Conservation (phyloP, 768 basidiomycete genomes). For the Leucosporidium yakuticum region DNA sequence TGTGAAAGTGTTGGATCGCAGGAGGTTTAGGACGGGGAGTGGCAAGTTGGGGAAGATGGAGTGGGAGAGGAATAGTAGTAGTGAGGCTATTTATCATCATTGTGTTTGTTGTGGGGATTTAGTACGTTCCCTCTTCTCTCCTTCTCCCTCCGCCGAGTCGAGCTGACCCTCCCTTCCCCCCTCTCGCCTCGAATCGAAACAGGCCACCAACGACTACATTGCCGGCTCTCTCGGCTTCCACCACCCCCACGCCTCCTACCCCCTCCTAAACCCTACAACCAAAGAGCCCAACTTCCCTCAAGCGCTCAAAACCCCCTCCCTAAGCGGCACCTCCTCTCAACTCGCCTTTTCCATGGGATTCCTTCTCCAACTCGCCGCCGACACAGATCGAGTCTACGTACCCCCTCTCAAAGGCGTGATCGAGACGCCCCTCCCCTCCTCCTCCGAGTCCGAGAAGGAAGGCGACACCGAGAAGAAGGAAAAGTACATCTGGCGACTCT, state of each 20-base stretch:
- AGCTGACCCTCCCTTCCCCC: not conserved
- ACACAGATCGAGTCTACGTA: slow-evolving; percentile 3
- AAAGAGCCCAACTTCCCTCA: slow-evolving; percentile 2
- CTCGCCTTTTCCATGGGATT: slow-evolving; percentile 3
- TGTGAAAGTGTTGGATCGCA: slow-evolving; percentile 3
- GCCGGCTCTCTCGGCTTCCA: slow-evolving; percentile 19
- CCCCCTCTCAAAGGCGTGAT: slow-evolving; percentile 2
- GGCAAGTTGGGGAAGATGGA: not conserved
- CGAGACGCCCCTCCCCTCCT: not conserved
- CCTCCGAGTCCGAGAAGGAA: not conserved
- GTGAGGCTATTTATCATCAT: slow-evolving; percentile 2
- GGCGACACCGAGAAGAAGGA: not conserved
- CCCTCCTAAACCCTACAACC: not conserved
- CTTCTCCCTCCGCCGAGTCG: not conserved
- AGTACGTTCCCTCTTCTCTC: not conserved
- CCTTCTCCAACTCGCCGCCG: slow-evolving; percentile 16
- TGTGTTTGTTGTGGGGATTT: slow-evolving; percentile 13
- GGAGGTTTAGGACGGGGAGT: slow-evolving; percentile 2
- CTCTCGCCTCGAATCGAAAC: not conserved
- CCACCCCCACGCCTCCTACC: slow-evolving; percentile 4
- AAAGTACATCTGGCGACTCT: slow-evolving; percentile 9
- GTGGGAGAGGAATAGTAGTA: not conserved
- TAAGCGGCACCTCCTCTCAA: slow-evolving; percentile 6
- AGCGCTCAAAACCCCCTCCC: not conserved
- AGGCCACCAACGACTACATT: slow-evolving; percentile 20